A percentile compares a stretch with the other conserved stretches of the same genome.
phyloP scores from a whole-genome alignment of 257 asterid genomes.

The Scutellaria baicalensis region DNA sequence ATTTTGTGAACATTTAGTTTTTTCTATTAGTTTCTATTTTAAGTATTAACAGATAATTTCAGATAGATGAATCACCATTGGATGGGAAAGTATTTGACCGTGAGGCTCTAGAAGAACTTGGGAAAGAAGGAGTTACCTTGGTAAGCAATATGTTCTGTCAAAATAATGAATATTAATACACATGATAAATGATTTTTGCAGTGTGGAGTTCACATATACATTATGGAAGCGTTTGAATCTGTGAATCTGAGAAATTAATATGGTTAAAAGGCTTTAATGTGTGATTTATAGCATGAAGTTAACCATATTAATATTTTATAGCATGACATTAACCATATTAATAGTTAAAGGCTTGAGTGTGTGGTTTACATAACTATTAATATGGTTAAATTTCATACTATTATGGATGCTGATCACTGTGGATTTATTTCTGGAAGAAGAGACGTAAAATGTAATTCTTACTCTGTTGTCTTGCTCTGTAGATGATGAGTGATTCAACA shows the following conservation, averaged over 20 bases:
- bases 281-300: no score
- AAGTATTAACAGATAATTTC: conserved; percentile 19
- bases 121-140: conserved; percentile 98
- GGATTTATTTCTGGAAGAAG: background rate
- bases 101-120: conserved; percentile 85
- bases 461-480: conserved; percentile 18
- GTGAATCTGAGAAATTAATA: no score
- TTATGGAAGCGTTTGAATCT: no score
- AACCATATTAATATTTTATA: no score
- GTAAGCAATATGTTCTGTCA: conserved; percentile 36
- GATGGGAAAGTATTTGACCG: conserved; percentile 95
- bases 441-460: conserved; percentile 6
- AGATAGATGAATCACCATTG: conserved; percentile 96
- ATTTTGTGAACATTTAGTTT: background rate
- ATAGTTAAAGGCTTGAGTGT: no score
- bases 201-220: background rate
- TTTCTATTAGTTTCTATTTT: background rate
- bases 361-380: background rate
- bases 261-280: no score
- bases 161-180: background rate
- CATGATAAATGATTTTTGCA: background rate
- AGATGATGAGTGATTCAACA: conserved; percentile 99
- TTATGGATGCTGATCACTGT: background rate
- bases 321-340: no score
- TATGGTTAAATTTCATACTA: background rate